A percentile compares a stretch with the other conserved stretches of the same genome.
Conservation (phyloP, 2,329 filamentous ascomycete species). For the Calonectria montana region DNA sequence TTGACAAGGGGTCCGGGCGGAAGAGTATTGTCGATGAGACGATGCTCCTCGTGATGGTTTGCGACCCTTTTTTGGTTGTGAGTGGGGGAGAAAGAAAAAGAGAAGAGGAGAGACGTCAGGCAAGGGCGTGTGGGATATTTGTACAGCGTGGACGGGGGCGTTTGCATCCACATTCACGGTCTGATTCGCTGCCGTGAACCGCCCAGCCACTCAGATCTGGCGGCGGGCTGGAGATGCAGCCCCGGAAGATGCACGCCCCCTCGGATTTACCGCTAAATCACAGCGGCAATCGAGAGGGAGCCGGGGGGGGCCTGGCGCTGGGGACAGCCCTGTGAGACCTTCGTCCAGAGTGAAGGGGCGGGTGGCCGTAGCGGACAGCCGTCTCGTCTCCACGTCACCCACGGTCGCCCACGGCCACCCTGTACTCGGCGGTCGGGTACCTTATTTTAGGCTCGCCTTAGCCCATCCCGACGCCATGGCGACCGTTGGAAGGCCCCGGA, state of each 20-base stretch:
- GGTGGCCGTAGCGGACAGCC: conserved; percentile 8
- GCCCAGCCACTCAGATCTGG: conserved; percentile 23
- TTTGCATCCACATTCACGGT: conserved; percentile 10
- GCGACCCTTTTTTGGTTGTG: conserved; percentile 68
- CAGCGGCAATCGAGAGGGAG: background rate
- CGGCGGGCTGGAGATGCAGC: background rate
- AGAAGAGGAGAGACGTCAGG: conserved; percentile 43
- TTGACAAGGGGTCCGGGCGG: conserved; percentile 67
- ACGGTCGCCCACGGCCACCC: background rate
- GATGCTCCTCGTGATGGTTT: conserved; percentile 65
- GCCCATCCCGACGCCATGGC: background rate
- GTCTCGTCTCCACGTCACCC: conserved; percentile 7
- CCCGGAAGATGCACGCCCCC: background rate
- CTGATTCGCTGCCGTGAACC: conserved; percentile 4
- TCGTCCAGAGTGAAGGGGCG: background rate
- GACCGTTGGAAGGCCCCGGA: background rate
- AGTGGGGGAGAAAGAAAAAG: conserved; percentile 63
- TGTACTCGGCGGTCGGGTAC: conserved; percentile 13
- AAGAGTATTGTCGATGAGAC: conserved; percentile 60
- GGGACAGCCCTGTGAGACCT: conserved; percentile 9
- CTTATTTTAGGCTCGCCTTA: conserved; percentile 18
- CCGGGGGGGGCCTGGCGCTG: background rate
- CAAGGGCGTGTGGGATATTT: conserved; percentile 39
- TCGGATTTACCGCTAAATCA: conserved; percentile 4
- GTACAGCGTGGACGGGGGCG: conserved; percentile 22